Conservation (phyloP, 1,139 yeast species). For the Schwanniomyces etchellsii region DNA sequence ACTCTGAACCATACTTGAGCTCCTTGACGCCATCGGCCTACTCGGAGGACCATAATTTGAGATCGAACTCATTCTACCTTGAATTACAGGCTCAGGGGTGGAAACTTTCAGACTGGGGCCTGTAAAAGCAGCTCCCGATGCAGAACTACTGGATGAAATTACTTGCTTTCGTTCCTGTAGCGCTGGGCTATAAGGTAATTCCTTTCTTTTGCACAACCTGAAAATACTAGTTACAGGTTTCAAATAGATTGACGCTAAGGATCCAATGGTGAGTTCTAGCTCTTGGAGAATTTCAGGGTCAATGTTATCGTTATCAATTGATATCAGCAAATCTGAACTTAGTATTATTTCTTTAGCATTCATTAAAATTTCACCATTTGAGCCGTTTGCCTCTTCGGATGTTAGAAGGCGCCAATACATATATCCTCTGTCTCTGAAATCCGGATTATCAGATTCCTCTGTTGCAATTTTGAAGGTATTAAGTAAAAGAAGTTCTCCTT, state of each 20-base stretch:
- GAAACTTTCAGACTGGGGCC: neutral
- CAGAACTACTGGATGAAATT: slow-evolving; percentile 7
- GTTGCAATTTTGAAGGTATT: slow-evolving; percentile 65
- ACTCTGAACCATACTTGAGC: neutral
- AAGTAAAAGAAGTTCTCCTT: slow-evolving; percentile 54
- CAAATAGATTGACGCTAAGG: slow-evolving; percentile 76
- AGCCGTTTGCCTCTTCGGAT: slow-evolving; percentile 25
- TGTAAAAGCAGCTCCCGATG: slow-evolving; percentile 8
- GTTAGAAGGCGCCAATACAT: slow-evolving; percentile 83
- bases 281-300: slow-evolving; percentile 74
- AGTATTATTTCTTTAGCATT: slow-evolving; percentile 52
- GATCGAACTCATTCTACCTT: neutral
- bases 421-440: slow-evolving; percentile 77
- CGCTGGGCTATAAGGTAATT: slow-evolving; percentile 60
- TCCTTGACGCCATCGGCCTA: neutral
- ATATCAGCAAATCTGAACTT: slow-evolving; percentile 57
- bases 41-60: neutral
- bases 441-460: slow-evolving; percentile 72
- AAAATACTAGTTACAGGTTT: slow-evolving; percentile 81
- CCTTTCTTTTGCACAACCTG: slow-evolving; percentile 53
- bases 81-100: neutral
- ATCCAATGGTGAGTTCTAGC: slow-evolving; percentile 74
- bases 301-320: slow-evolving; percentile 63
- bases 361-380: slow-evolving; percentile 29
- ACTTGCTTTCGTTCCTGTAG: slow-evolving; percentile 25